Conservation (phyloP, 805 yeast species). For the Wickerhamiella azyma region DNA sequence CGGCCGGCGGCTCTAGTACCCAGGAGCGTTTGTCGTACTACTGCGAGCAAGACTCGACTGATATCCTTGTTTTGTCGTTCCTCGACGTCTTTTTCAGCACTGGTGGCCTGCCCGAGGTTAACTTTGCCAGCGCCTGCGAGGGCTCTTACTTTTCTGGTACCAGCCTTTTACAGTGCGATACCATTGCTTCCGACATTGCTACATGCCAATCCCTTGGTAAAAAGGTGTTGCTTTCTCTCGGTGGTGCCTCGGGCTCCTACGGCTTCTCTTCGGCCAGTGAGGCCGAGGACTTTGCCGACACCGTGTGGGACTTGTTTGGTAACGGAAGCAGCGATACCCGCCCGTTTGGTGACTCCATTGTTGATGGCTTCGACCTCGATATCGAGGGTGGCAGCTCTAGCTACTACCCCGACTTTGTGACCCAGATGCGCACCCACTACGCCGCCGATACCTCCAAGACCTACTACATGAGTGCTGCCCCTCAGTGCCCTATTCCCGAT, state of each 20-base stretch:
- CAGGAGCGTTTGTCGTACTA: slow-evolving; percentile 37
- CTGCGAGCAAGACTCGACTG: slow-evolving; percentile 55
- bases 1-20: slow-evolving; percentile 35
- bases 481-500: slow-evolving; percentile 57
- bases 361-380: slow-evolving; percentile 62
- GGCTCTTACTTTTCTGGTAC: slow-evolving; percentile 23
- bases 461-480: slow-evolving; percentile 50
- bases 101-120: slow-evolving; percentile 28
- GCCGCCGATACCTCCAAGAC: slow-evolving; percentile 24
- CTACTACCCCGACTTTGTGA: slow-evolving; percentile 41
- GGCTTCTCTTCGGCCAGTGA: slow-evolving; percentile 35
- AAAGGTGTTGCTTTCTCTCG: slow-evolving; percentile 54
- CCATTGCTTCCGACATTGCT: slow-evolving; percentile 44
- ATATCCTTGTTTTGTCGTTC: slow-evolving; percentile 55
- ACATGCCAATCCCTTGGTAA: slow-evolving; percentile 65
- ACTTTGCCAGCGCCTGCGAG: slow-evolving; percentile 43
- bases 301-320: slow-evolving; percentile 37
- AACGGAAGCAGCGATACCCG: slow-evolving; percentile 27
- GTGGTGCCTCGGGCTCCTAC: slow-evolving; percentile 39
- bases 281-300: slow-evolving; percentile 34
- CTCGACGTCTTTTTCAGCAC: slow-evolving; percentile 40
- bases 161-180: slow-evolving; percentile 32
- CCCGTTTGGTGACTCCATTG: slow-evolving; percentile 39
- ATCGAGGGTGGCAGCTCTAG: slow-evolving; percentile 33
- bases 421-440: slow-evolving; percentile 19